A percentile compares a stretch with the other conserved stretches of the same genome.
Evolutionary conservation across 176 grass and related monocot genomes (phyloP).

Genomic region (Oropetium thomaeum): DNA sequence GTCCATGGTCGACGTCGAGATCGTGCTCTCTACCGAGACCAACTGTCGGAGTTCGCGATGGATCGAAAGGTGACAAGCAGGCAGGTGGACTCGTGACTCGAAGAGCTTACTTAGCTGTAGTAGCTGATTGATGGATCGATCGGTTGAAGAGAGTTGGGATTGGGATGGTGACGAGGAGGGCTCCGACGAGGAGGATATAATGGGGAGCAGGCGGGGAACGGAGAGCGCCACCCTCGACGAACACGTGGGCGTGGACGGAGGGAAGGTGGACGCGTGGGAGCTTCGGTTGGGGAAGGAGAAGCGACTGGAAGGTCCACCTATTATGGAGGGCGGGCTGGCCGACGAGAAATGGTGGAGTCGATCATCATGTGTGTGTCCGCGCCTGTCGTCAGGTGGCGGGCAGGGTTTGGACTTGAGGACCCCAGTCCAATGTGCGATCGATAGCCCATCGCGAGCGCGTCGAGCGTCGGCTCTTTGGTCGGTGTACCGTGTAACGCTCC

Average conservation of each 20-base stretch:
- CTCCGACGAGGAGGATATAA: constrained; percentile 18
- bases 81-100: not conserved
- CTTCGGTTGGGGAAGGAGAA: constrained; percentile 26
- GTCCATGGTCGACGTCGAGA: constrained; percentile 33
- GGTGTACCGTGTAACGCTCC: not conserved
- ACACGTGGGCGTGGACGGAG: constrained; percentile 41
- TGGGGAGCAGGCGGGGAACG: not conserved
- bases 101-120: not conserved
- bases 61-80: constrained; percentile 1
- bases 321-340: not conserved
- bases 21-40: not conserved
- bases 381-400: not conserved
- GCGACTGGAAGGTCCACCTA: constrained; percentile 31
- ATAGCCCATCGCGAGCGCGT: too few relatives aligned
- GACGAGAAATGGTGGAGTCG: not conserved
- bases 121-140: too few relatives aligned
- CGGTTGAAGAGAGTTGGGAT: too few relatives aligned
- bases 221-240: constrained; percentile 45
- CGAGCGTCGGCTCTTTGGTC: not conserved
- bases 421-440: not conserved
- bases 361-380: not conserved
- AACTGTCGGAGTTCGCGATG: not conserved
- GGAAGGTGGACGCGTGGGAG: constrained; percentile 37
- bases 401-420: not conserved
- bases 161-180: not conserved